phyloP scores from a whole-genome alignment of 73 alveolate species.

The Tetrahymena thermophila region DNA sequence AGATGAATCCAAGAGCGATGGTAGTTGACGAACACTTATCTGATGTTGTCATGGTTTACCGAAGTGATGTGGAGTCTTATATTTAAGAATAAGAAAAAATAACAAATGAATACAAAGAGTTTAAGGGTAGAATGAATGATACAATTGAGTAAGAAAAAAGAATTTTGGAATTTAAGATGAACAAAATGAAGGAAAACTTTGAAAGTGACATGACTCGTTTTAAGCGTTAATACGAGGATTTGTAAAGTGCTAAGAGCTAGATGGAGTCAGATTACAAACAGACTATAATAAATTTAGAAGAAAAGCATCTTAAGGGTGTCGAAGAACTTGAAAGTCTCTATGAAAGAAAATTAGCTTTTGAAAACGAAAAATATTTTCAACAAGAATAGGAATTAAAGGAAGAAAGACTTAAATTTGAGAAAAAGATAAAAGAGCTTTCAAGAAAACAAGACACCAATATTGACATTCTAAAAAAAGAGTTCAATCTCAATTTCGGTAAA shows the following conservation, averaged over 20 bases:
- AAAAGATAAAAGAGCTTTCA: slow-evolving; percentile 51
- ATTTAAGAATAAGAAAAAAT: slow-evolving; percentile 55
- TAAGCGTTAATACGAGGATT: slow-evolving; percentile 64
- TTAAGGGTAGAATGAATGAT: background rate
- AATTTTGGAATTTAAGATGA: slow-evolving; percentile 55
- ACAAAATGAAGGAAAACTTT: slow-evolving; percentile 52
- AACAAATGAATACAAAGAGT: slow-evolving; percentile 56
- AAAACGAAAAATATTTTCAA: slow-evolving; percentile 57
- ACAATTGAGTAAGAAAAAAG: slow-evolving; percentile 45
- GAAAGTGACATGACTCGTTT: slow-evolving; percentile 50
- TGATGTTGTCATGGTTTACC: slow-evolving; percentile 70
- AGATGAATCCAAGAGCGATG: slow-evolving; percentile 47
- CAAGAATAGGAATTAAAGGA: slow-evolving; percentile 75
- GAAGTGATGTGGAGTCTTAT: slow-evolving; percentile 67
- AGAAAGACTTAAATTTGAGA: slow-evolving; percentile 61
- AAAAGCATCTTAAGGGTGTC: slow-evolving; percentile 60
- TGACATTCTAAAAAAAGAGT: slow-evolving; percentile 49
- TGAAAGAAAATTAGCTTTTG: slow-evolving; percentile 75
- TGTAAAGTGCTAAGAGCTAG: slow-evolving; percentile 50
- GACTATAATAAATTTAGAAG: slow-evolving; percentile 70
- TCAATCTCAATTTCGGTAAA: slow-evolving; percentile 49
- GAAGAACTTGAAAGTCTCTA: slow-evolving; percentile 73
- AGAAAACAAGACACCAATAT: slow-evolving; percentile 55
- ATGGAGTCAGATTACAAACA: slow-evolving; percentile 66
- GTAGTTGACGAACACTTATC: slow-evolving; percentile 78